phyloP scores from a whole-genome alignment of 768 basidiomycete species.

The Lactarius deliciosus region DNA sequence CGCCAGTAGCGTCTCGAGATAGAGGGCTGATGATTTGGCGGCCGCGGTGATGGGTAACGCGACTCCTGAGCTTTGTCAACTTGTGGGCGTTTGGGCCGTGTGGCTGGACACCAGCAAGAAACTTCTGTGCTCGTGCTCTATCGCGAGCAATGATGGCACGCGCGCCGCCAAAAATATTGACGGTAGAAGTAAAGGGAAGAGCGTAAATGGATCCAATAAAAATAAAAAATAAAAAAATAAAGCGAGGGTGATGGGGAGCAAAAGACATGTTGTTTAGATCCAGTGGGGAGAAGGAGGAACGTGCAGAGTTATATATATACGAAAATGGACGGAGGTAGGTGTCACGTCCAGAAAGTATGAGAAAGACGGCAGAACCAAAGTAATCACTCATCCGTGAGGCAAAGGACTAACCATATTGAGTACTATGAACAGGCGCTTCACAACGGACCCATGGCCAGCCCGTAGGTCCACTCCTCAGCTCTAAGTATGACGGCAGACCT shows the following conservation, averaged over 20 bases:
- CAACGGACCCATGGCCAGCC: background rate
- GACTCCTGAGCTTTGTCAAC: slow-evolving; percentile 31
- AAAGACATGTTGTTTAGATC: slow-evolving; percentile 38
- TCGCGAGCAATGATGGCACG: slow-evolving; percentile 53
- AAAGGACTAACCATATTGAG: background rate
- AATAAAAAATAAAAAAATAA: slow-evolving; percentile 33
- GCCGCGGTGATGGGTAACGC: slow-evolving; percentile 31
- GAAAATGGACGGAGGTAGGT: background rate
- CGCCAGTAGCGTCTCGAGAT: slow-evolving; percentile 10
- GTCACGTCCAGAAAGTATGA: background rate
- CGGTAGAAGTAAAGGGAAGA: slow-evolving; percentile 47
- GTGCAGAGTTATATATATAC: slow-evolving; percentile 18
- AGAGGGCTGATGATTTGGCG: slow-evolving; percentile 5
- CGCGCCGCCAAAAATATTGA: slow-evolving; percentile 40
- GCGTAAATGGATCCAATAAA: slow-evolving; percentile 10
- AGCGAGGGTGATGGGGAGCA: slow-evolving; percentile 41
- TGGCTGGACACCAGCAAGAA: slow-evolving; percentile 52
- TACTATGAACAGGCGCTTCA: background rate
- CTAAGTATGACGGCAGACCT: background rate
- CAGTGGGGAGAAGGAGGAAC: background rate
- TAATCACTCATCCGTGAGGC: background rate
- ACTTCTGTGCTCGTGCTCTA: slow-evolving; percentile 52
- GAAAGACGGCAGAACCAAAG: background rate
- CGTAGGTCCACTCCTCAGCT: background rate
- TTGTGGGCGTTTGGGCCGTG: slow-evolving; percentile 49